Evolutionary conservation across 768 basidiomycete species (phyloP), one percentile per base, ranked within the genome.

Genomic region (Panellus pusillus): DNA sequence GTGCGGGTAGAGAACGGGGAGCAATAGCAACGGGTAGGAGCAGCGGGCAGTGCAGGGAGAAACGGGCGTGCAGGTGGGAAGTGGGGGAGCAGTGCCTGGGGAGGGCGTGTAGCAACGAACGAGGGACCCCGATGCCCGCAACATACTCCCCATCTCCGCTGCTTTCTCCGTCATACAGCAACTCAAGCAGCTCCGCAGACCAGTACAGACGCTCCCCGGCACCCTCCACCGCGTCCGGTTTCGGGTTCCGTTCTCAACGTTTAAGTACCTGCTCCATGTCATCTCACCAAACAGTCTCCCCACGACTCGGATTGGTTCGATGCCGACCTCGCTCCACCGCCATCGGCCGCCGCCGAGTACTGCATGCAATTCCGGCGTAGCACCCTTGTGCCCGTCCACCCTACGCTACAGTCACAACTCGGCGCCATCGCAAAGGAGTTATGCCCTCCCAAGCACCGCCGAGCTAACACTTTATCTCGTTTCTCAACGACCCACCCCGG

Each of bases 401-500:
- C 93, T 6, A 91, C 87, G 0, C 73, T 98, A 1, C 86, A 91
- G 38, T 80, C 85, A 1, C 95, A 97, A 66, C 72, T 97, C 9
- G 76, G 77, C 18, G 89, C 92, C 7, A 97, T 98, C 47, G 93
- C 95, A 13, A 87, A 86, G 69, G 95, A 98, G 70, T n/a, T 98
- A 94, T 64, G 90, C 91, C 3, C 75, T 98, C 15, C 95, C 95
- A 1, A 92, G 87, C 61, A 91, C 90, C 0, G 70, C 81, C 13
- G 95, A 95, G 6, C 71, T 98, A 43, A 75, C 91, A 39, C 76
- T 98, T 2, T 98, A 94, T 69, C 82, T 98, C 42, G 80, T 91
- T 40, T 74, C 71, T 11, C 55, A 61, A 20, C 47, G 41, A n/a
- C 38, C 28, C 4, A 11, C 48, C 5, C 44, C 52, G 15, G 36